A percentile compares a stretch with the other conserved stretches of the same genome.
Conservation (phyloP, 495 filamentous ascomycete species). For the Pseudomonodictys pantanalensis region DNA sequence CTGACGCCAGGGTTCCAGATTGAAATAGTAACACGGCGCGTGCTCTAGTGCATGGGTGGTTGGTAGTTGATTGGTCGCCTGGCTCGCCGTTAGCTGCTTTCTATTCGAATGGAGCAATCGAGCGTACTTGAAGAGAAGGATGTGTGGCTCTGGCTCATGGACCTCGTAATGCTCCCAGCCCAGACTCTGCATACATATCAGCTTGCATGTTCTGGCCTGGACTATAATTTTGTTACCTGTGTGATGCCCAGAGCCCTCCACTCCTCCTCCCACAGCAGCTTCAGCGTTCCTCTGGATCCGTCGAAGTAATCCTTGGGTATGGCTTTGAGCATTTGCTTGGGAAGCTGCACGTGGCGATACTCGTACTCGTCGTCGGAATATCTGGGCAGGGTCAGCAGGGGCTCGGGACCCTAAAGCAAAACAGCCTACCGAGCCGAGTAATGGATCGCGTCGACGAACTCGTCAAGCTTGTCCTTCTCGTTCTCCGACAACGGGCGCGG, state of each 20-base stretch:
- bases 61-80: slow-evolving; percentile 88
- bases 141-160: slow-evolving; percentile 97
- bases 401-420: neutral
- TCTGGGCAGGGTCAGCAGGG: slow-evolving; percentile 45
- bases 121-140: slow-evolving; percentile 92
- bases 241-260: slow-evolving; percentile 96
- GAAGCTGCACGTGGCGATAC: slow-evolving; percentile 94
- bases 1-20: no score
- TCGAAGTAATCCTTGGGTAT: slow-evolving; percentile 97
- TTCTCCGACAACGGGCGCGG: slow-evolving; percentile 75
- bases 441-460: slow-evolving; percentile 88
- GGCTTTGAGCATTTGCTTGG: slow-evolving; percentile 94
- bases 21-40: no score
- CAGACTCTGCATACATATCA: slow-evolving; percentile 62
- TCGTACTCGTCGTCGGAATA: slow-evolving; percentile 87
- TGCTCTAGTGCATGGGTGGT: slow-evolving; percentile 52
- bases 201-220: neutral
- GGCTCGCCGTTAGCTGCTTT: slow-evolving; percentile 7
- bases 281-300: slow-evolving; percentile 81
- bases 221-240: slow-evolving; percentile 59
- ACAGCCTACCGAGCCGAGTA: slow-evolving; percentile 81
- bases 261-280: slow-evolving; percentile 96
- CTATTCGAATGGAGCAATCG: slow-evolving; percentile 15
- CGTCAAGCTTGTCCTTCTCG: slow-evolving; percentile 79
- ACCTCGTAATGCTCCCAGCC: slow-evolving; percentile 99